Conservation (phyloP, 805 yeast genomes). For the Teunomyces gatunensis region DNA sequence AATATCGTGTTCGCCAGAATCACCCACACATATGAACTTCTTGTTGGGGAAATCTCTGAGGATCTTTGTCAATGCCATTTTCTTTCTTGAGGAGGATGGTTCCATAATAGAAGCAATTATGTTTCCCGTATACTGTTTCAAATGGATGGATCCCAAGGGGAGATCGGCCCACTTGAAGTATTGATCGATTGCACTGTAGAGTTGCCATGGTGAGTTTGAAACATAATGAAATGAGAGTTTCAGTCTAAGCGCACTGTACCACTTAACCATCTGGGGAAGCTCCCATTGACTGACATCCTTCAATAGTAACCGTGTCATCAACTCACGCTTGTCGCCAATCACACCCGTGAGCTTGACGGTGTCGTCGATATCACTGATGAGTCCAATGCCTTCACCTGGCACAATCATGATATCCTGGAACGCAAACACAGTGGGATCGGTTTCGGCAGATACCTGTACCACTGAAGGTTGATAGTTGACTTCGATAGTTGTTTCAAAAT, state of each 20-base stretch:
- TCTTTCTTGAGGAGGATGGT: slow-evolving; percentile 81
- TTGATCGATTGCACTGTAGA: slow-evolving; percentile 58
- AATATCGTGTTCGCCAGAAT: slow-evolving; percentile 91
- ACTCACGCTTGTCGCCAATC: slow-evolving; percentile 78
- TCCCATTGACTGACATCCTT: slow-evolving; percentile 64
- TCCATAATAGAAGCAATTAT: slow-evolving; percentile 79
- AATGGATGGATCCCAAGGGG: slow-evolving; percentile 81
- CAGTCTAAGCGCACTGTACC: slow-evolving; percentile 56
- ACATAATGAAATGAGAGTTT: slow-evolving; percentile 80
- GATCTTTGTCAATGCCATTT: slow-evolving; percentile 59
- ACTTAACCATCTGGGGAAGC: slow-evolving; percentile 69
- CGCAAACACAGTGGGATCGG: slow-evolving; percentile 47
- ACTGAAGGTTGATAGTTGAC: slow-evolving; percentile 62
- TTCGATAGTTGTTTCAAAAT: slow-evolving; percentile 51
- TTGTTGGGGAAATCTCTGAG: slow-evolving; percentile 72
- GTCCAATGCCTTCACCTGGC: slow-evolving; percentile 52
- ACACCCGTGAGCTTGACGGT: slow-evolving; percentile 91
- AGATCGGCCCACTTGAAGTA: slow-evolving; percentile 55
- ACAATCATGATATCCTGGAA: slow-evolving; percentile 47
- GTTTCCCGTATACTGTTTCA: slow-evolving; percentile 85
- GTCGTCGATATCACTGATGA: slow-evolving; percentile 93
- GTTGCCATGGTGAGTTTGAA: slow-evolving; percentile 93
- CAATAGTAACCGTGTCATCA: slow-evolving; percentile 75
- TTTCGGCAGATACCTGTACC: slow-evolving; percentile 48
- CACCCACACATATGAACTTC: slow-evolving; percentile 84